Percentiles rank a stretch among this genome's conserved stretches.
phyloP scores from a whole-genome alignment of 2,329 filamentous ascomycete species.

The Amylocarpus encephaloides region DNA sequence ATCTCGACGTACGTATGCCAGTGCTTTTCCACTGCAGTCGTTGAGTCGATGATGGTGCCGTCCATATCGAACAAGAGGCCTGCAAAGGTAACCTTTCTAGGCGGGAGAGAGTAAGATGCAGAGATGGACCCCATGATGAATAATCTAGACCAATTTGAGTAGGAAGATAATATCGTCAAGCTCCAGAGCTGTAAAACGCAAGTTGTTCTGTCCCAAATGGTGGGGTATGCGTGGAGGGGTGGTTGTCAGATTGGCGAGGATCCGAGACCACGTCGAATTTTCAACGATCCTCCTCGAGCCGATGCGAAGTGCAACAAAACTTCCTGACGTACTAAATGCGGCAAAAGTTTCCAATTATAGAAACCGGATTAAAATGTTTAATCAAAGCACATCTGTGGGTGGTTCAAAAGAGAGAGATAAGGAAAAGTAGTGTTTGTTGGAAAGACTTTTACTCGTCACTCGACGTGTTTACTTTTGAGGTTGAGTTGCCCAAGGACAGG shows the following conservation, averaged over 20 bases:
- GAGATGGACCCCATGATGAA: slow-evolving; percentile 22
- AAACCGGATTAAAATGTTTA: background rate
- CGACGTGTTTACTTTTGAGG: background rate
- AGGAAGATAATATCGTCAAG: background rate
- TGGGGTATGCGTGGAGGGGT: slow-evolving; percentile 22
- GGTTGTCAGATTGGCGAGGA: slow-evolving; percentile 13
- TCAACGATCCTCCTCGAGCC: slow-evolving; percentile 1
- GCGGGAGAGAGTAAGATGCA: slow-evolving; percentile 17
- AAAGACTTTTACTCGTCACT: background rate
- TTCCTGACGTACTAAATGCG: slow-evolving; percentile 2
- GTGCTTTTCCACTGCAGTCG: slow-evolving; percentile 68
- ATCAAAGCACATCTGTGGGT: background rate
- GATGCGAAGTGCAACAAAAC: slow-evolving; percentile 14
- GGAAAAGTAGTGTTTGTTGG: background rate
- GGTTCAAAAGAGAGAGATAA: background rate
- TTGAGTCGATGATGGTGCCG: slow-evolving; percentile 72
- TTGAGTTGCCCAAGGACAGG: background rate
- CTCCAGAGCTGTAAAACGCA: slow-evolving; percentile 13
- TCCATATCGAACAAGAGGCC: slow-evolving; percentile 61
- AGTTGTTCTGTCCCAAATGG: slow-evolving; percentile 19
- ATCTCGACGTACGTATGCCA: slow-evolving; percentile 48
- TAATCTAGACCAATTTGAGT: slow-evolving; percentile 25
- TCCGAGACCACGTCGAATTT: background rate
- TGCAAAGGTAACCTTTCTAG: slow-evolving; percentile 23
- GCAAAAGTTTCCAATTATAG: background rate